Evolutionary conservation across 1,284 basidiomycete genomes (phyloP).

Genomic region (Golubevia sp.): DNA sequence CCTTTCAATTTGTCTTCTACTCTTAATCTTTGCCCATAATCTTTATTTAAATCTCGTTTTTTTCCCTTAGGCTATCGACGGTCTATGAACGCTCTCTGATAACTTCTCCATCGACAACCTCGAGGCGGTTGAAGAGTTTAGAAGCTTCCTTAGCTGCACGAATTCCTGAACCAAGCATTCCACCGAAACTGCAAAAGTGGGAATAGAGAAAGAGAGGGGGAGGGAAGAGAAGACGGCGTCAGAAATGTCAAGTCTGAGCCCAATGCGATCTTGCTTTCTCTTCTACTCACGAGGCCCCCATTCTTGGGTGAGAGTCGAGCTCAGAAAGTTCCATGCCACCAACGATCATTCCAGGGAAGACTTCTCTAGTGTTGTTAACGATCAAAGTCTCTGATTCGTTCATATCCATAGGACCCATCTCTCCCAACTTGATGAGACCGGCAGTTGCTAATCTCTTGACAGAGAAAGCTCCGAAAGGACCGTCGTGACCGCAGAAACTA

Average conservation of each 20-base stretch:
- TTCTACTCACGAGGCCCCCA: not conserved
- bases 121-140: constrained; percentile 37
- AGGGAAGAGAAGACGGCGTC: not conserved
- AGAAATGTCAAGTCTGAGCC: not conserved
- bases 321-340: constrained; percentile 54
- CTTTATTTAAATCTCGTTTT: no score
- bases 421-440: constrained; percentile 53
- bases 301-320: constrained; percentile 42
- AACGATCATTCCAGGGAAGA: constrained; percentile 52
- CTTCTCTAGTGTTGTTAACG: constrained; percentile 53
- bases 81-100: no score
- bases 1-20: no score
- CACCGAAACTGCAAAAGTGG: constrained; percentile 51
- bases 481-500: constrained; percentile 50
- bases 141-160: constrained; percentile 49
- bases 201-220: not conserved
- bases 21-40: no score
- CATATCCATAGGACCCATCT: constrained; percentile 57
- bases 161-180: constrained; percentile 48
- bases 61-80: no score
- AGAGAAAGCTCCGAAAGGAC: constrained; percentile 53
- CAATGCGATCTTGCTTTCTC: not conserved
- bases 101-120: constrained; percentile 47
- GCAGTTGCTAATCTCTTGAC: constrained; percentile 51
- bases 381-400: constrained; percentile 40